Percentiles rank a stretch among this genome's conserved stretches.
These are phyloP conservation scores for Nakazawaea siamensis DNA, from an alignment of 805 yeast genomes.

Conservation along the genomic window DNA sequence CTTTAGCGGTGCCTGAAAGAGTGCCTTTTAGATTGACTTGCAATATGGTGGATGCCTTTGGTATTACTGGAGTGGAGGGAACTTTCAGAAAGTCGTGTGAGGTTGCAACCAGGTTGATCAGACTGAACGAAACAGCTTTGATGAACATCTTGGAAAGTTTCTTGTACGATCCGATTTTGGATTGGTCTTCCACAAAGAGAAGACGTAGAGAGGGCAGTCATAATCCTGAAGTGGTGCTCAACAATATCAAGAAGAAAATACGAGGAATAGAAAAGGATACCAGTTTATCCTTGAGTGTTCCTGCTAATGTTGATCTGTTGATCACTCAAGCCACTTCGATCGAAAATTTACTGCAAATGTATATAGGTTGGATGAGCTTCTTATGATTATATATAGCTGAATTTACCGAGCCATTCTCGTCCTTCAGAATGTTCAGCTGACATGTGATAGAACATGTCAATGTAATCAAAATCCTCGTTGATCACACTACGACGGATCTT, in stretches of 20 bases:
- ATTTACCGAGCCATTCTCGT: not conserved
- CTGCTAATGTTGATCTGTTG: conserved; percentile 87
- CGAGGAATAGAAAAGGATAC: conserved; percentile 78
- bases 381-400: not conserved
- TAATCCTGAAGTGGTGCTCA: conserved; percentile 60
- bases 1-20: conserved; percentile 73
- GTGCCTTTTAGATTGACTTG: conserved; percentile 92
- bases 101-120: conserved; percentile 62
- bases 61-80: conserved; percentile 86
- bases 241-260: conserved; percentile 67
- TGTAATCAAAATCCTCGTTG: not conserved
- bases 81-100: conserved; percentile 80
- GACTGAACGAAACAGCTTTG: conserved; percentile 74
- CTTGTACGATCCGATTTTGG: conserved; percentile 85
- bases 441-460: not conserved
- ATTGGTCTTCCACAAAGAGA: conserved; percentile 45
- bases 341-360: conserved; percentile 76
- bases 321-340: conserved; percentile 73
- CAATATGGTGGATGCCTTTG: conserved; percentile 80
- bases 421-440: not conserved
- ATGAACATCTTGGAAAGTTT: conserved; percentile 91
- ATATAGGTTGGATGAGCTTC: conserved; percentile 74
- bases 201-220: conserved; percentile 27
- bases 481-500: too few species aligned
- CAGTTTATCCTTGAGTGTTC: conserved; percentile 80